Base-by-base conservation (phyloP, 768 basidiomycete genomes). In the Mycena alexandri region DNA sequence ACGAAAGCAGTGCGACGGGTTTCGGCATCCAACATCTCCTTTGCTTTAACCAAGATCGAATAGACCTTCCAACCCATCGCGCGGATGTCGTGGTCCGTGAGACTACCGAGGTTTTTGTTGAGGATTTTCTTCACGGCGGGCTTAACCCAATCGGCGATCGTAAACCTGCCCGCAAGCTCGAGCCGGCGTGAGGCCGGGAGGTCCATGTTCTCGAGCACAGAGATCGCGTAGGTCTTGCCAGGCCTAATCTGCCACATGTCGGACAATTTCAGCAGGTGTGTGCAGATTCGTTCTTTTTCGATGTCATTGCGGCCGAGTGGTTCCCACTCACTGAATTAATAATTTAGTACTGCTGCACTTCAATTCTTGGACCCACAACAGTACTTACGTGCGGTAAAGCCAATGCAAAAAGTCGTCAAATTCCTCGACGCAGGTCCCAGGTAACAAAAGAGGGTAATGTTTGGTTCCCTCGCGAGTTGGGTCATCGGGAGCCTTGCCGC, bases 151-250 rank as follows among this genome's bases (percentile, higher is more conserved):
- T 46, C 43, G 2, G 42, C 3, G 43, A 58, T 44, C 1, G 42
- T n/a, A 21, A 17, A 58, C 29, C 6, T 58, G 13, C 55, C 21
- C 5, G 55, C 55, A 11, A 57, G 25, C 22, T 57, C 55, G 14
- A 57, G 38, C 12, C 42, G 55, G n/a, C 55, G 55, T 11, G 55
- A 57, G 19, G 55, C 22, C 1, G 55, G 38, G 14, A 57, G 42
- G 33, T 36, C 14, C 36, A 54, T 19, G 8, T 17, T 16, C 3
- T 46, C 44, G 19, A 46, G 44, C 17, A 17, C 19, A 16, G 33
- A 54, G 29, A 41, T 54, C 33, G 44, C 44, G 19, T n/a, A 54
- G 17, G n/a, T 17, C 33, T 21, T 54, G 14, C 16, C 19, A 36
- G 29, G 19, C 16, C 3, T 54, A 29, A 34, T 54, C 19, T 54